A percentile compares a stretch with the other conserved stretches of the same genome.
phyloP scores from a whole-genome alignment of 345 rosid species.

The Bruguiera parviflora region DNA sequence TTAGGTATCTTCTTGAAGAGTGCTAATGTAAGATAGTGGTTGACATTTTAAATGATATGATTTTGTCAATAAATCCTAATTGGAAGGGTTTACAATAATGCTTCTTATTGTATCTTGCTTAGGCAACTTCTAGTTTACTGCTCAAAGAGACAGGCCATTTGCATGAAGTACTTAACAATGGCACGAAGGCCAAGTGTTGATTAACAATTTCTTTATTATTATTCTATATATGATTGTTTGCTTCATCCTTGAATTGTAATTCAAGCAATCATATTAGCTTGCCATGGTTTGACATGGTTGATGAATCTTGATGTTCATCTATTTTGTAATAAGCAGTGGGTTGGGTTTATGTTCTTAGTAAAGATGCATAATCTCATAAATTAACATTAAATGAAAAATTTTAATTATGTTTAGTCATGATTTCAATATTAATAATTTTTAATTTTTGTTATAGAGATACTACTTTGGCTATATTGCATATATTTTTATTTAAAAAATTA shows the following conservation, averaged over 20 bases:
- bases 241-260: neutral
- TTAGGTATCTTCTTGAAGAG: constrained; percentile 66
- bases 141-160: constrained; percentile 62
- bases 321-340: no score
- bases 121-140: constrained; percentile 78
- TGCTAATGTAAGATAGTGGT: constrained; percentile 78
- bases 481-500: no score
- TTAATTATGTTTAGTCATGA: no score
- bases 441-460: no score
- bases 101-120: constrained; percentile 58
- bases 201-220: neutral
- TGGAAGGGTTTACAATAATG: constrained; percentile 43
- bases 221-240: neutral
- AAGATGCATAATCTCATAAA: no score
- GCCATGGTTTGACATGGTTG: neutral
- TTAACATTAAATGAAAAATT: no score
- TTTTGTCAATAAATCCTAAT: constrained; percentile 63
- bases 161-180: constrained; percentile 43
- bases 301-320: neutral
- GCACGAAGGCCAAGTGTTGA: constrained; percentile 35
- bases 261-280: neutral
- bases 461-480: no score
- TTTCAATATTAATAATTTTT: no score
- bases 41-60: constrained; percentile 73
- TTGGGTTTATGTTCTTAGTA: no score